Conservation (phyloP, 306 rosid genomes). For the Cucumis hystrix region DNA sequence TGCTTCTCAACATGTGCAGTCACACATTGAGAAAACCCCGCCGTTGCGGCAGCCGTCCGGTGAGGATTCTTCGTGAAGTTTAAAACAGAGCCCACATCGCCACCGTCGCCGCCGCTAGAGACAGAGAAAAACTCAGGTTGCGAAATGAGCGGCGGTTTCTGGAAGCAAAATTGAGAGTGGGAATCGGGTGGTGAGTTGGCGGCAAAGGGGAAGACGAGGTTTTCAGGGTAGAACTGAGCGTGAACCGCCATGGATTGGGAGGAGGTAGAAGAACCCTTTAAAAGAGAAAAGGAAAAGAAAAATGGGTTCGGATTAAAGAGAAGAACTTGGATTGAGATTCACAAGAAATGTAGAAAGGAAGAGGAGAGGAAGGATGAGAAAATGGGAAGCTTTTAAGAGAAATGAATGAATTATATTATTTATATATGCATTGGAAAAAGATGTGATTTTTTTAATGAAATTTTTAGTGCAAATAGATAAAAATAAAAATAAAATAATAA, state of each 20-base stretch:
- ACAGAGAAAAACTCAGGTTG: background rate
- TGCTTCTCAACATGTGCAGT: conserved; percentile 29
- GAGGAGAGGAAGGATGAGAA: background rate
- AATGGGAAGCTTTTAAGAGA: background rate
- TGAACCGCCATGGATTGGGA: conserved; percentile 39
- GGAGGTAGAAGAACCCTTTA: background rate
- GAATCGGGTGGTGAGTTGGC: background rate
- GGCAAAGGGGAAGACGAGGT: conserved; percentile 26
- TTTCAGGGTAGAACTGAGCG: conserved; percentile 35
- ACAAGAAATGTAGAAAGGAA: background rate
- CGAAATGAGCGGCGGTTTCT: conserved; percentile 17
- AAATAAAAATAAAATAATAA: too few relatives aligned
- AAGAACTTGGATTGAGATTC: background rate
- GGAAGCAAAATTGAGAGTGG: conserved; percentile 19
- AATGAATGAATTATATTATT: background rate
- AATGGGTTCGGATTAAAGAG: background rate
- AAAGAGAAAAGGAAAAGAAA: background rate
- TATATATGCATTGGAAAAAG: conserved; percentile 8
- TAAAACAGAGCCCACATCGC: background rate
- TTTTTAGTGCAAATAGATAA: too few relatives aligned
- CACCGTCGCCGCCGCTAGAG: conserved; percentile 5
- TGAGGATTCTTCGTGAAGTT: conserved; percentile 8
- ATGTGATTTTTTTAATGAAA: background rate
- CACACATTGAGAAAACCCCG: conserved; percentile 11
- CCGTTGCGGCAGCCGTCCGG: background rate